phyloP scores from a whole-genome alignment of 495 filamentous ascomycete species.

The Lasiosphaeriaceae sp. region DNA sequence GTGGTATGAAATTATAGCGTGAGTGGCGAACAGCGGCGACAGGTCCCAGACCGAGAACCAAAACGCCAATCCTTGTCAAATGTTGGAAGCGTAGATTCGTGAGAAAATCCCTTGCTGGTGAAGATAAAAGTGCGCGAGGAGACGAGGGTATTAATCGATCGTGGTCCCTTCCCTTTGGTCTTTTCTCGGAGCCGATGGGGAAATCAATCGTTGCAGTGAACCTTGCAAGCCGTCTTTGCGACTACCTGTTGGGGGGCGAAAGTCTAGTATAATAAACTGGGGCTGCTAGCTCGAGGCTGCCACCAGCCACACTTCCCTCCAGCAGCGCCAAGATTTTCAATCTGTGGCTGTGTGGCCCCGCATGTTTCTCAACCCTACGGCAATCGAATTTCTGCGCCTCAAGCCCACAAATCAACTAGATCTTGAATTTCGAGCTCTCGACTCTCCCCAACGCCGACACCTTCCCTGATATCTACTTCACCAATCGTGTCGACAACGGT shows the following conservation, averaged over 20 bases:
- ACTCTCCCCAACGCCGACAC: constrained; percentile 30
- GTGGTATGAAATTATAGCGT: no score
- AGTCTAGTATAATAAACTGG: no score
- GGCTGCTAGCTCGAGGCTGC: no score
- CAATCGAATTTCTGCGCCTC: constrained; percentile 30
- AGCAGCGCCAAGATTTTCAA: constrained; percentile 4
- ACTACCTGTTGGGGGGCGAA: not conserved
- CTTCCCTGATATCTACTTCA: constrained; percentile 36
- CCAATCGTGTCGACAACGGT: constrained; percentile 38
- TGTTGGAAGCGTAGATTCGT: no score
- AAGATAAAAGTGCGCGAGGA: no score
- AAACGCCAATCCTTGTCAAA: no score
- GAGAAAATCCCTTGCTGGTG: no score
- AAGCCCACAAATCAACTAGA: constrained; percentile 33
- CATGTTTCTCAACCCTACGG: constrained; percentile 11
- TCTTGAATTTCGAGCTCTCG: constrained; percentile 34
- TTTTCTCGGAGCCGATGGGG: no score
- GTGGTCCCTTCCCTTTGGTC: no score
- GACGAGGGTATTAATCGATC: no score
- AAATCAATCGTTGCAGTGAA: not conserved
- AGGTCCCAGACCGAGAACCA: no score
- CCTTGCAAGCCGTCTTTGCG: not conserved
- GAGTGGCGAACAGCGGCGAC: no score
- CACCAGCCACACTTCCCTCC: not conserved
- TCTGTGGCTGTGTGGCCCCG: constrained; percentile 7